A percentile compares a stretch with the other conserved stretches of the same genome.
Conservation (phyloP, 73 alveolate species). For the Uronychia binucleata region DNA sequence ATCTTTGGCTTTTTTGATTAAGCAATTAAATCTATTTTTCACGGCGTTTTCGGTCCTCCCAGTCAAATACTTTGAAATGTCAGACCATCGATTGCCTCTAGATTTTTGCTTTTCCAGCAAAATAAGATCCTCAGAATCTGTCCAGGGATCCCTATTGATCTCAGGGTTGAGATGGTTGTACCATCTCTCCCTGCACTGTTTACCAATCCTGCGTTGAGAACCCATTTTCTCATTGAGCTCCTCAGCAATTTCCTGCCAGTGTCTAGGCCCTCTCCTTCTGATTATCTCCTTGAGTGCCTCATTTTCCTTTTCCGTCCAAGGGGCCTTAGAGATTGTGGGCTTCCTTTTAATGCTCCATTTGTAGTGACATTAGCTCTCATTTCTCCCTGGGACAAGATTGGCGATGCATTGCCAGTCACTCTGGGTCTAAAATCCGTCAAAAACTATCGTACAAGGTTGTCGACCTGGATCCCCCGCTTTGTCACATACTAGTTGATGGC, state of each 20-base stretch:
- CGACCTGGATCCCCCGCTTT: neutral
- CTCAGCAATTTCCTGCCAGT: constrained; percentile 58
- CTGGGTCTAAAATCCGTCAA: neutral
- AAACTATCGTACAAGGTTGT: constrained; percentile 3
- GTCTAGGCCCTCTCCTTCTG: constrained; percentile 23
- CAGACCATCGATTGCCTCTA: constrained; percentile 84
- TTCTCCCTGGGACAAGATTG: constrained; percentile 49
- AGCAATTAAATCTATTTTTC: constrained; percentile 57
- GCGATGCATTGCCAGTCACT: constrained; percentile 50
- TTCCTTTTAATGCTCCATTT: constrained; percentile 41
- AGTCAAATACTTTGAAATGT: constrained; percentile 61
- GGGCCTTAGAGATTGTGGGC: constrained; percentile 34
- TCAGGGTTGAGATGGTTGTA: constrained; percentile 77
- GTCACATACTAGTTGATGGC: constrained; percentile 27
- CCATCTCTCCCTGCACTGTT: constrained; percentile 93
- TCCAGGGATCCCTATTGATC: constrained; percentile 78
- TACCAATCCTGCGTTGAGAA: constrained; percentile 57
- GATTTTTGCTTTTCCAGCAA: constrained; percentile 62
- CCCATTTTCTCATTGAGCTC: constrained; percentile 54
- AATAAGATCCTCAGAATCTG: constrained; percentile 75
- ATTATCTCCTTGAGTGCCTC: constrained; percentile 23
- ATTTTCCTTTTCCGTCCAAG: constrained; percentile 59
- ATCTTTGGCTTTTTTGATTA: constrained; percentile 49
- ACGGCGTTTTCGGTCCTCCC: constrained; percentile 70
- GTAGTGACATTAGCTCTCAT: constrained; percentile 49